Percentiles rank a stretch among this genome's conserved stretches.
phyloP scores from a whole-genome alignment of 441 rosid genomes.

The Gossypium gossypioides region DNA sequence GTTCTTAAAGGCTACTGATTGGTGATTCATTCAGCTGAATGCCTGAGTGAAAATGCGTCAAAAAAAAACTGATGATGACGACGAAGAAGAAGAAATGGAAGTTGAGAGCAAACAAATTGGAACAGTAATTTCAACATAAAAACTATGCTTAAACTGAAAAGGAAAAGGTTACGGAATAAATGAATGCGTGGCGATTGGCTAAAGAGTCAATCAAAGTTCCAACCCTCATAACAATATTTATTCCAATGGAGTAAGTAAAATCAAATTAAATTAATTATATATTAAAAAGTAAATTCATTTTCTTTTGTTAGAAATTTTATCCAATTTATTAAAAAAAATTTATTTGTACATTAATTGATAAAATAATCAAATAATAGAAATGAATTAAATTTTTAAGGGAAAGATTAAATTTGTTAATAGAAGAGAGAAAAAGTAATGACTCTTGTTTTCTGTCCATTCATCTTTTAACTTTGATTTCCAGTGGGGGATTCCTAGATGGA shows the following conservation, averaged over 20 bases:
- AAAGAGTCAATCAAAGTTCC: not conserved
- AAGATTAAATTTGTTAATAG: too few relatives aligned
- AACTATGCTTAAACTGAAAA: not conserved
- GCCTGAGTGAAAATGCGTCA: not conserved
- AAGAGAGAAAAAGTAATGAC: too few relatives aligned
- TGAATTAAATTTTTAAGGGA: too few relatives aligned
- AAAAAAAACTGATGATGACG: not conserved
- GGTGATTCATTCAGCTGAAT: constrained; percentile 48
- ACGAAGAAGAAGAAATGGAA: not conserved
- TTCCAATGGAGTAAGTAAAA: too few relatives aligned
- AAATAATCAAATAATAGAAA: too few relatives aligned
- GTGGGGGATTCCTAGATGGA: not conserved
- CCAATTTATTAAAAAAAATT: too few relatives aligned
- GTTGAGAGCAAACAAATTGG: constrained; percentile 8
- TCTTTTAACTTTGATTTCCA: not conserved
- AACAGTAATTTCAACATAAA: not conserved
- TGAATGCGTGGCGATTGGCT: not conserved
- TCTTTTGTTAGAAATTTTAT: too few relatives aligned
- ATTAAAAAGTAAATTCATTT: too few relatives aligned
- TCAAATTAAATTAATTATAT: too few relatives aligned
- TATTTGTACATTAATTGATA: too few relatives aligned
- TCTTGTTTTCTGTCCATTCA: not conserved
- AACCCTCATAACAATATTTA: too few relatives aligned
- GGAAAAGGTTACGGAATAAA: not conserved
- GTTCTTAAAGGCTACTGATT: constrained; percentile 33